These are phyloP conservation scores for Rhododendron ovatum DNA, from an alignment of 148 eudicot genomes.

Conservation along the genomic window DNA sequence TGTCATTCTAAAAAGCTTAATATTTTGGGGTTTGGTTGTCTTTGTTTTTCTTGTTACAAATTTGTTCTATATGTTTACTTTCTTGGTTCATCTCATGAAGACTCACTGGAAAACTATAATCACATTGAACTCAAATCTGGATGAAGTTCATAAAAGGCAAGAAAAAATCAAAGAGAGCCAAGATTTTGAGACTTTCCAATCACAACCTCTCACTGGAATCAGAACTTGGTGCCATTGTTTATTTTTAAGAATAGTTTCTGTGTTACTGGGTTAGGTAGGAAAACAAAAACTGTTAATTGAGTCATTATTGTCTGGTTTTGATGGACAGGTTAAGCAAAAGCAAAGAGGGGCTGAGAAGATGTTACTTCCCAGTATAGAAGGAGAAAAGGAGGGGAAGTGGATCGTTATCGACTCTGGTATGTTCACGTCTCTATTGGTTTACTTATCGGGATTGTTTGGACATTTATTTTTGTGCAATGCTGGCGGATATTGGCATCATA, in stretches of 20 bases:
- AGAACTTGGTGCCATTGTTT: neutral
- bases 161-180: neutral
- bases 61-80: neutral
- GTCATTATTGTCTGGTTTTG: conserved; percentile 9
- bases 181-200: neutral
- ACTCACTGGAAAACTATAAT: neutral
- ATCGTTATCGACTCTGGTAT: conserved; percentile 88
- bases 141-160: neutral
- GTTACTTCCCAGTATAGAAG: conserved; percentile 83
- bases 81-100: neutral
- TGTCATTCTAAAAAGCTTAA: neutral
- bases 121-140: neutral
- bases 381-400: conserved; percentile 88
- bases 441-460: neutral
- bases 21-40: neutral
- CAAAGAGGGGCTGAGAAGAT: conserved; percentile 70
- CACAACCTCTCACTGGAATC: neutral
- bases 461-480: neutral
- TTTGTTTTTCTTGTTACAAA: neutral
- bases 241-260: neutral
- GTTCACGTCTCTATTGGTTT: neutral
- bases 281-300: neutral
- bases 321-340: conserved; percentile 73
- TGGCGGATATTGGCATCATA: neutral
- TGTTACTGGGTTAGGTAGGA: neutral